Evolutionary conservation across 177 flowering plant genomes (phyloP), one percentile per base, ranked within the genome.

Genomic region (Vitis hybrid): DNA sequence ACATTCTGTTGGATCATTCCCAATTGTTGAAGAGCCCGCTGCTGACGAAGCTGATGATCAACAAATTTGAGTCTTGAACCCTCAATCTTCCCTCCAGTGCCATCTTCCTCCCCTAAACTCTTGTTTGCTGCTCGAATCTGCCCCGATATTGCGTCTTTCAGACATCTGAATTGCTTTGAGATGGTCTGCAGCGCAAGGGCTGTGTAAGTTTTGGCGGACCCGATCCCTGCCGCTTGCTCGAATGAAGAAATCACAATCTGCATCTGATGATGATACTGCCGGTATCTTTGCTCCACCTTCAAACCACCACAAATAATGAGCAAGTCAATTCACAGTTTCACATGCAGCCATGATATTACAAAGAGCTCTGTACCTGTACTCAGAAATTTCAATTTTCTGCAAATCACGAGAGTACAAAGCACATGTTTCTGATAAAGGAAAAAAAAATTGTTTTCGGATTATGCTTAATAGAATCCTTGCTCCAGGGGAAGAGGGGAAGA

Each of bases 1-100:
- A 97, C 97, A 78, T 91, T 90, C 66, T 93, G 92, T 72, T 89
- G 98, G 77, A 93, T 89, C 96, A 95, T 87, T 68, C 99, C 98
- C 73, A 95, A 74, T 67, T 95, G 99, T 63, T 95, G 99, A 39
- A 95, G 86, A 14, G 98, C 96, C 49, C 98, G 76, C 63, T 91
- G 99, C 64, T 91, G 96, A 11, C 94, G 78, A 62, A 91, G 76
- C 20, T 95, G 99, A 65, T 91, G 86, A 72, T 95, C 98, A 2
- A 95, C 90, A 49, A 78, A 90, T 68, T 86, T 86, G 26, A 93
- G 86, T 70, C 96, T 81, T 2, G 97, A 92, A 2, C 88, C 89
- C 51, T 83, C 93, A 10, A 65, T 66, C 70, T 81, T 87, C 16
- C 84, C 89, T 55, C 81, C 86, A 0, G 74, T 31, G 68, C 73